These are phyloP conservation scores for Fonsecaea erecta DNA, from an alignment of 2,329 filamentous ascomycete species.

Conservation along the genomic window DNA sequence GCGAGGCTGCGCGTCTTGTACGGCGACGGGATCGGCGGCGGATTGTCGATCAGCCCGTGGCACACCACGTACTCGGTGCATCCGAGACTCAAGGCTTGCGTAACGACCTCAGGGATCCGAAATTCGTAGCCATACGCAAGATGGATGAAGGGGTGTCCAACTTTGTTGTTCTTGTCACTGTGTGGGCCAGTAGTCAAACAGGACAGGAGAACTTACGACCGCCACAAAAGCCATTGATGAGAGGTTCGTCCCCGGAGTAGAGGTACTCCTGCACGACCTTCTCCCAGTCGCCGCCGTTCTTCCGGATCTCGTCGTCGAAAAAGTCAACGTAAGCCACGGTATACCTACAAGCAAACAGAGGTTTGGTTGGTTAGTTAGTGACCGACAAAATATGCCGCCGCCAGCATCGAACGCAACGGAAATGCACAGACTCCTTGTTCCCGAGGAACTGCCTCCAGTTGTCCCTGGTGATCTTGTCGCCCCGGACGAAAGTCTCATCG, in stretches of 20 bases:
- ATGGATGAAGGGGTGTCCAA: slow-evolving; percentile 57
- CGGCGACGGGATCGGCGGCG: slow-evolving; percentile 1
- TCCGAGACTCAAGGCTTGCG: slow-evolving; percentile 18
- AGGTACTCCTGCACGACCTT: slow-evolving; percentile 31
- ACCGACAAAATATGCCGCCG: not conserved
- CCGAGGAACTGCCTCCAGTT: slow-evolving; percentile 17
- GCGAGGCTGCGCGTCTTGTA: slow-evolving; percentile 18
- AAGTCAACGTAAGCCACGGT: slow-evolving; percentile 31
- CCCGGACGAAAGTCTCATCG: slow-evolving; percentile 2
- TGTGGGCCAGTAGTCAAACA: no score
- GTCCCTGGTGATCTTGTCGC: slow-evolving; percentile 1
- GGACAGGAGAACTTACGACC: slow-evolving; percentile 17
- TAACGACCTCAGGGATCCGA: slow-evolving; percentile 11
- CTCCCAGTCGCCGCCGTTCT: slow-evolving; percentile 31
- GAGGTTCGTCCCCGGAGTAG: slow-evolving; percentile 35
- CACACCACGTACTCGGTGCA: slow-evolving; percentile 21
- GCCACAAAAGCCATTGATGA: slow-evolving; percentile 32
- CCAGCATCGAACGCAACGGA: no score
- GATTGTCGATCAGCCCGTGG: slow-evolving; percentile 12
- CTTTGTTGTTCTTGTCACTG: not conserved
- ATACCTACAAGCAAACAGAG: slow-evolving; percentile 12
- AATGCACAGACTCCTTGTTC: slow-evolving; percentile 6
- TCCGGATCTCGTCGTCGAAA: slow-evolving; percentile 32
- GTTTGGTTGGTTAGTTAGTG: no score
- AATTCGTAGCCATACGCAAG: slow-evolving; percentile 24